These are phyloP conservation scores for Camillea tinctor DNA, from an alignment of 2,329 filamentous ascomycete species.

Conservation along the genomic window DNA sequence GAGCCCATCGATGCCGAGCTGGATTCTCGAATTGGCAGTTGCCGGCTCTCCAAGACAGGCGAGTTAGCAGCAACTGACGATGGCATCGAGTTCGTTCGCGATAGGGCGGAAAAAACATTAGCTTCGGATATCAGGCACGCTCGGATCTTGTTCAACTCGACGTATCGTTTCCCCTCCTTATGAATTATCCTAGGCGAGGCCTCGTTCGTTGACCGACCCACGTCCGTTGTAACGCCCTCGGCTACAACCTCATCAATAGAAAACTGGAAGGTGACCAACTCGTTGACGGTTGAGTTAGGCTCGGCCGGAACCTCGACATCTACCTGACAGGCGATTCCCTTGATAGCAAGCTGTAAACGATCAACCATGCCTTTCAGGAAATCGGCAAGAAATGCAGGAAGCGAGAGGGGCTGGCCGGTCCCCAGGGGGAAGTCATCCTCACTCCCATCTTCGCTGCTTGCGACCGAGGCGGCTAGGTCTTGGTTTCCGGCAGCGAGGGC, in stretches of 20 bases:
- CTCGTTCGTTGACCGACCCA: constrained; percentile 28
- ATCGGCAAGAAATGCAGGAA: constrained; percentile 68
- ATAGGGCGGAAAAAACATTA: constrained; percentile 61
- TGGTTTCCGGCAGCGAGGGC: constrained; percentile 63
- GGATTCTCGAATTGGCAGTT: constrained; percentile 24
- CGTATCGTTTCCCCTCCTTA: constrained; percentile 64
- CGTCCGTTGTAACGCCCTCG: constrained; percentile 58
- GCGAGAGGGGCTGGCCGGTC: constrained; percentile 67
- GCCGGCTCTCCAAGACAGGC: constrained; percentile 34
- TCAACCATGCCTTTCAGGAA: constrained; percentile 75
- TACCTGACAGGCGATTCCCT: constrained; percentile 63
- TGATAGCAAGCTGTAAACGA: constrained; percentile 65
- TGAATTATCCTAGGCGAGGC: constrained; percentile 39
- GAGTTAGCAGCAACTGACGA: constrained; percentile 56
- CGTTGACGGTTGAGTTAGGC: constrained; percentile 42
- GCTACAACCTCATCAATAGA: constrained; percentile 63
- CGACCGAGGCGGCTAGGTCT: constrained; percentile 59
- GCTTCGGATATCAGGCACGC: constrained; percentile 67
- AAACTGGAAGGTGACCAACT: constrained; percentile 63
- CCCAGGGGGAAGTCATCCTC: constrained; percentile 62
- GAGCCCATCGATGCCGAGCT: constrained; percentile 14
- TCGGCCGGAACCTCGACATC: constrained; percentile 59
- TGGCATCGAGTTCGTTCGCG: constrained; percentile 55
- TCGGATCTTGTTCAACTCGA: constrained; percentile 62
- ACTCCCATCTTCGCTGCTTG: constrained; percentile 59